Conservation (phyloP, 2,329 filamentous ascomycete genomes). For the Stagonosporopsis rhizophila region DNA sequence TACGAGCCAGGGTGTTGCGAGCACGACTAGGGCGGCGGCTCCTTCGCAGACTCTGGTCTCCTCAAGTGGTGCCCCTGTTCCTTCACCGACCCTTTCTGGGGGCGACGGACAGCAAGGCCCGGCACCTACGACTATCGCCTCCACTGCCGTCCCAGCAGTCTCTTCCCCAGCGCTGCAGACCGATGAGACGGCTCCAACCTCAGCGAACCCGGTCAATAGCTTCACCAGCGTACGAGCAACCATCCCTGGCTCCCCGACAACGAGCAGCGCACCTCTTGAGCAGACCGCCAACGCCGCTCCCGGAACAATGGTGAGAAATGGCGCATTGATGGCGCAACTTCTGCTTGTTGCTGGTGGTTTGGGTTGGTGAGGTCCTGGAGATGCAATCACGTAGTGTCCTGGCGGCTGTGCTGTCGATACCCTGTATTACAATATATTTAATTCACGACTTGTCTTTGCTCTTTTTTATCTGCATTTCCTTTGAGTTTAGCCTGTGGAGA, state of each 20-base stretch:
- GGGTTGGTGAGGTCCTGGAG: constrained; percentile 1
- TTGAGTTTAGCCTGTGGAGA: too few relatives aligned
- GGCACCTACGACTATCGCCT: neutral
- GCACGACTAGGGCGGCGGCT: neutral
- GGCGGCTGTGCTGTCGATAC: neutral
- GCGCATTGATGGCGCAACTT: neutral
- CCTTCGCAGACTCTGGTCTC: neutral
- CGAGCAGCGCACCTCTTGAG: constrained; percentile 12
- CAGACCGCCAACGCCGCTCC: constrained; percentile 26
- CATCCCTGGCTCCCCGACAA: constrained; percentile 6
- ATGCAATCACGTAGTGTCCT: neutral
- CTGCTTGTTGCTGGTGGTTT: constrained; percentile 10
- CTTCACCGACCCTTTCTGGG: neutral
- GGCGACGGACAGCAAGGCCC: neutral
- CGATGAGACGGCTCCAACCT: neutral
- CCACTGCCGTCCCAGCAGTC: neutral
- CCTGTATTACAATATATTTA: neutral
- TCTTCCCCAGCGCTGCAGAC: neutral
- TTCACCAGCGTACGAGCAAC: neutral
- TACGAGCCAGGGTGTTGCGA: neutral
- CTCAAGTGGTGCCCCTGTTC: neutral
- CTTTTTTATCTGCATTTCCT: too few relatives aligned
- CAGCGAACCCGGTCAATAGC: neutral
- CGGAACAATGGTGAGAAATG: neutral
- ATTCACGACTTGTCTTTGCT: too few relatives aligned